These are phyloP conservation scores for Hsuehochloa calcarea DNA, from an alignment of 176 grass and related monocot species.

Conservation along the genomic window DNA sequence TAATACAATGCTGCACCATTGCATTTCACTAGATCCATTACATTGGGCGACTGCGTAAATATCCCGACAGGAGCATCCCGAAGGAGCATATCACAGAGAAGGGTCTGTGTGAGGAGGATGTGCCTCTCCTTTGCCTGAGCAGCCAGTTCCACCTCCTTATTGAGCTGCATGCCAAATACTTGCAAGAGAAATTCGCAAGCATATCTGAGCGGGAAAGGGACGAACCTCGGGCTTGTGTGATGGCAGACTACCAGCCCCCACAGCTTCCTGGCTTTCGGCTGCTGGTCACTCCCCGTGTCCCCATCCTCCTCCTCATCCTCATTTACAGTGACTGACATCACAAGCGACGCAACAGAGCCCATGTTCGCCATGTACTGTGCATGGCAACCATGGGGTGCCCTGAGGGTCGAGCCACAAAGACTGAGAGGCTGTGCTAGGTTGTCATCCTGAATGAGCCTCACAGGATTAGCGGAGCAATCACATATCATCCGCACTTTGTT, in stretches of 20 bases:
- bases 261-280: conserved; percentile 65
- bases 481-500: conserved; percentile 97
- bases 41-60: conserved; percentile 85
- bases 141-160: conserved; percentile 80
- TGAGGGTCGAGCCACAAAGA: conserved; percentile 77
- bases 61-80: conserved; percentile 85
- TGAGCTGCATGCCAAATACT: conserved; percentile 88
- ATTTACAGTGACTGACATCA: conserved; percentile 86
- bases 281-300: conserved; percentile 37
- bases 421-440: conserved; percentile 64
- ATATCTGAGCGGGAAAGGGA: conserved; percentile 90
- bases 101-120: conserved; percentile 78
- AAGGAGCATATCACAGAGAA: conserved; percentile 96
- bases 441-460: conserved; percentile 78
- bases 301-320: conserved; percentile 69
- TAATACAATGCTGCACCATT: conserved; percentile 80
- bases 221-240: conserved; percentile 75
- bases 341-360: conserved; percentile 84
- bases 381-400: conserved; percentile 87
- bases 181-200: conserved; percentile 96
- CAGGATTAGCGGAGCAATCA: conserved; percentile 57
- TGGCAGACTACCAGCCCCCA: conserved; percentile 96
- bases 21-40: conserved; percentile 89
- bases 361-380: conserved; percentile 97
- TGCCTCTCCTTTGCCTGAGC: conserved; percentile 87